Percentiles rank a stretch among this genome's conserved stretches.
These are phyloP conservation scores for Fusarium chaquense DNA, from an alignment of 2,329 filamentous ascomycete genomes.

Conservation along the genomic window DNA sequence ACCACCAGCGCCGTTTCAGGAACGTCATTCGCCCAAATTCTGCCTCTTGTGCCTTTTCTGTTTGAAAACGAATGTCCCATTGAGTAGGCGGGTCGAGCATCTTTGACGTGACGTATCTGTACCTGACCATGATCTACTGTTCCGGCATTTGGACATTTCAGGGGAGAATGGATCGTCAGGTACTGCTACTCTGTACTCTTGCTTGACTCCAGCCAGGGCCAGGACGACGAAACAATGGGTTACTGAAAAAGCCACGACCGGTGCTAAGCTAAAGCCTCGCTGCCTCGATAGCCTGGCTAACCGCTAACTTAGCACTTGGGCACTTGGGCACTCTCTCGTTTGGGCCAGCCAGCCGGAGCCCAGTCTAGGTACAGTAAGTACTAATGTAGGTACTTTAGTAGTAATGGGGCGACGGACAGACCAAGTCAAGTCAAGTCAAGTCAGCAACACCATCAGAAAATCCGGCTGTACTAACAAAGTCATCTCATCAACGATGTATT, in stretches of 20 bases:
- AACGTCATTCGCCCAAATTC: constrained; percentile 44
- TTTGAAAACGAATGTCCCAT: constrained; percentile 11
- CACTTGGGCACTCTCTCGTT: constrained; percentile 1
- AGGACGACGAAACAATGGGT: constrained; percentile 3
- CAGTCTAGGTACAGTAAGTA: constrained; percentile 5
- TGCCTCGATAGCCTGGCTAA: constrained; percentile 25
- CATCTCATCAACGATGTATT: constrained; percentile 20
- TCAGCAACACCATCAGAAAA: constrained; percentile 27
- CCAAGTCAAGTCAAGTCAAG: constrained; percentile 25
- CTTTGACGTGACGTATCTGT: constrained; percentile 34
- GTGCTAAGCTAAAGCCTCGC: neutral
- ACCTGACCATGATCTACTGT: constrained; percentile 26
- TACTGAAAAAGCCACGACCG: constrained; percentile 12
- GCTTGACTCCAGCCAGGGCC: neutral
- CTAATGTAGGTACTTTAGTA: neutral
- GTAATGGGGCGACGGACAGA: constrained; percentile 12
- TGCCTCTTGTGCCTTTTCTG: constrained; percentile 11
- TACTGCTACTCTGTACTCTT: neutral
- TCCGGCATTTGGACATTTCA: constrained; percentile 16
- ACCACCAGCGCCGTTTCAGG: constrained; percentile 46
- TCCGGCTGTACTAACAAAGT: neutral
- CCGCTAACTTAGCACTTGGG: neutral
- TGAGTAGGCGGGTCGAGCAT: constrained; percentile 6
- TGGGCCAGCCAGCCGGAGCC: neutral
- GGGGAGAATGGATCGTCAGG: constrained; percentile 26